These are phyloP conservation scores for Tylopilus sp. DNA, from an alignment of 768 basidiomycete genomes.

Conservation along the genomic window DNA sequence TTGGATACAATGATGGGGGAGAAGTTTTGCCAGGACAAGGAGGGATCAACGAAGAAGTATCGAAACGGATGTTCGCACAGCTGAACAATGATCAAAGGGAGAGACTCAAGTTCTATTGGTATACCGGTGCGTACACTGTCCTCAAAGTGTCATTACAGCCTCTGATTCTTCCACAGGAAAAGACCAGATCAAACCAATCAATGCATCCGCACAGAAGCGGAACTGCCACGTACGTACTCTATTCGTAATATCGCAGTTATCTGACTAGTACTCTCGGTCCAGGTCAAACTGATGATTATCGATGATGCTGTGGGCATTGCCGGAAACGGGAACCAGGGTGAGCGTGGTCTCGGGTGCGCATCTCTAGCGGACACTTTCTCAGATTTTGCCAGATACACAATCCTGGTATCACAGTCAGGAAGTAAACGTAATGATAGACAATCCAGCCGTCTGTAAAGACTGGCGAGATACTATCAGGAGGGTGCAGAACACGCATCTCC, in stretches of 20 bases:
- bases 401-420: slow-evolving; percentile 74
- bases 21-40: slow-evolving; percentile 67
- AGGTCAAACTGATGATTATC: slow-evolving; percentile 64
- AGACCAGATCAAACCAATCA: slow-evolving; percentile 62
- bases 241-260: background rate
- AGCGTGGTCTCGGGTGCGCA: background rate
- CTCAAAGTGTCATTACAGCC: background rate
- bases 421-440: slow-evolving; percentile 63
- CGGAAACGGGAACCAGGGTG: slow-evolving; percentile 69
- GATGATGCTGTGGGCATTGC: slow-evolving; percentile 63
- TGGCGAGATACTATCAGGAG: slow-evolving; percentile 52
- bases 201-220: slow-evolving; percentile 62
- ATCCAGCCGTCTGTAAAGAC: slow-evolving; percentile 46
- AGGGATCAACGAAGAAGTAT: slow-evolving; percentile 70
- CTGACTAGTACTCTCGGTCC: background rate
- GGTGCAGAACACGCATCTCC: slow-evolving; percentile 56
- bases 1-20: slow-evolving; percentile 55
- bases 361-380: slow-evolving; percentile 2
- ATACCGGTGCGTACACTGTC: slow-evolving; percentile 33
- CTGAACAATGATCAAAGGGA: slow-evolving; percentile 45
- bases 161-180: slow-evolving; percentile 37
- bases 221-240: slow-evolving; percentile 56
- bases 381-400: slow-evolving; percentile 46
- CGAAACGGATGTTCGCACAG: slow-evolving; percentile 51
- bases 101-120: slow-evolving; percentile 53